Conservation (phyloP, 495 filamentous ascomycete species). For the Penicillium desertorum region DNA sequence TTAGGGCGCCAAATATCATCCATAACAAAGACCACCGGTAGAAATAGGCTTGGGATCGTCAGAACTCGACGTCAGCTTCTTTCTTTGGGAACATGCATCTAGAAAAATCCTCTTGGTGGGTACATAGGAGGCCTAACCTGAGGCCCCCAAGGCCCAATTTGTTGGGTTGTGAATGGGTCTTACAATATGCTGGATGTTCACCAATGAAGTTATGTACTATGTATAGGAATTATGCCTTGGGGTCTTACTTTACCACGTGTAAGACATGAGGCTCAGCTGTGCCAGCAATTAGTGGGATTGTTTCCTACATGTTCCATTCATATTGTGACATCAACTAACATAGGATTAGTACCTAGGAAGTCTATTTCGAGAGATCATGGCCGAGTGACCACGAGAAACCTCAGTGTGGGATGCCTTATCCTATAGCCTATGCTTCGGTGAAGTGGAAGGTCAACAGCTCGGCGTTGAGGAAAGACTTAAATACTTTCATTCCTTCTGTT, state of each 20-base stretch:
- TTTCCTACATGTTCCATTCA: background rate
- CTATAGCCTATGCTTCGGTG: background rate
- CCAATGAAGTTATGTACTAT: background rate
- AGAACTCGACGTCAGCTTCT: background rate
- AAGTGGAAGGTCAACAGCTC: background rate
- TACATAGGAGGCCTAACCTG: background rate
- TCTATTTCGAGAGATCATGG: conserved; percentile 2
- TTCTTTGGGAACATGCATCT: background rate
- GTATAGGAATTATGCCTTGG: background rate
- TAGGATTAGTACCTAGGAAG: background rate
- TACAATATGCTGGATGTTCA: background rate
- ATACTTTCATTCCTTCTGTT: background rate
- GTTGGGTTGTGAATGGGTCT: background rate
- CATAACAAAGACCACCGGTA: background rate
- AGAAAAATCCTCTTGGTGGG: background rate
- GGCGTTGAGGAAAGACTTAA: background rate
- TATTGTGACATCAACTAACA: background rate
- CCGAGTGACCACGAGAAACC: background rate
- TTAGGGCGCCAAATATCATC: background rate
- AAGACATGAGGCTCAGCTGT: background rate
- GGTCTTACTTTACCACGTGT: background rate
- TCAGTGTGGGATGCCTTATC: background rate
- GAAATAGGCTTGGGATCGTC: too few relatives aligned
- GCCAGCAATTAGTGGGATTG: background rate
- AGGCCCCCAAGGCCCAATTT: background rate